Evolutionary conservation across 2,329 filamentous ascomycete species (phyloP), one percentile per base, ranked within the genome.

Genomic region (Davidsoniella neocaledoniae): DNA sequence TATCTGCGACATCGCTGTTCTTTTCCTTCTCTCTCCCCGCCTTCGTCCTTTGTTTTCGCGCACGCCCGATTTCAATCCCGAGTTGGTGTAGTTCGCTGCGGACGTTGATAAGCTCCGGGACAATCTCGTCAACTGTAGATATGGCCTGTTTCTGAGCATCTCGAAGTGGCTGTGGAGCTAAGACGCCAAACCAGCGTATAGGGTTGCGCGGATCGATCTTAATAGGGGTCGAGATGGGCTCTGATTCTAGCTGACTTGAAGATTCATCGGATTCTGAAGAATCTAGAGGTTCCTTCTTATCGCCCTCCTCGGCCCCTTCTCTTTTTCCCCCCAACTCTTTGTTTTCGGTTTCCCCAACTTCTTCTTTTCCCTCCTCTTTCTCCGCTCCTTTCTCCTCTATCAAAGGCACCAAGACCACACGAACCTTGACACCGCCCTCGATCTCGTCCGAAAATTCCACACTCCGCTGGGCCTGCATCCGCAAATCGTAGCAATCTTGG

Each of bases 401-500:
- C 5, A 50, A 29, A 21, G 33, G 41, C 10, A 52, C 29, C 12
- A 26, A 10, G 17, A 51, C 33, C 4, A 46, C 46, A 1, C 19
- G 46, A 2, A 52, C 47, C 10, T 53, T 42, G 3, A 33, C 51
- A 16, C 52, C 51, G 3, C 49, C 33, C 8, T 41, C 9, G 16
- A 5, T 46, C 36, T 36, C 16, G 10, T 26, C 41, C 5, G 17
- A 8, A 6, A 61, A 57, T 7, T 44, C 46, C 26, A 80, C 56
- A 49, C 63, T 62, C 48, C 73, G 65, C 19, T 62, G 63, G 2
- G 81, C 80, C 59, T 77, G 77, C 77, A 86, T 85, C 43, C 83
- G 73, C 55, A 77, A 73, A 61, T 88, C 82, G 60, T 84, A 90
- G 58, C 76, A 73, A 57, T 85, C 79, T 55, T 69, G 72, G 2